These are phyloP conservation scores for Rickenella mellea DNA, from an alignment of 768 basidiomycete genomes.

Conservation along the genomic window DNA sequence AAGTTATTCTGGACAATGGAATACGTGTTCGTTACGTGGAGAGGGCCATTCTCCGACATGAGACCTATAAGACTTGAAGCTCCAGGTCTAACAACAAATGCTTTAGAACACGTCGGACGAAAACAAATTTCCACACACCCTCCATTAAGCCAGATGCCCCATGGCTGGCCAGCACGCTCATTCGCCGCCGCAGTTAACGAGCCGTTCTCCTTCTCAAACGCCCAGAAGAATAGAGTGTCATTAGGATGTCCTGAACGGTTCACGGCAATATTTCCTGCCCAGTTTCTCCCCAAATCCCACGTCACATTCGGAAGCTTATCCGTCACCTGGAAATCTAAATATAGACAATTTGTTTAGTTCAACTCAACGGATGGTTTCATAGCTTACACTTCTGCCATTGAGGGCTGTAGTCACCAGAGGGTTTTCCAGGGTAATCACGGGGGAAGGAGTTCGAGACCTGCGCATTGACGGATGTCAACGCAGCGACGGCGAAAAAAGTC, in stretches of 20 bases:
- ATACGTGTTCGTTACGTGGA: constrained; percentile 44
- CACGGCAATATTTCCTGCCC: constrained; percentile 26
- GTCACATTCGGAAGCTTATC: constrained; percentile 24
- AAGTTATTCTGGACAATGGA: constrained; percentile 39
- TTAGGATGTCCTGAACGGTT: constrained; percentile 22
- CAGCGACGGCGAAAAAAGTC: too few species aligned
- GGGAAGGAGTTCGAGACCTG: constrained; percentile 29
- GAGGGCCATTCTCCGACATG: constrained; percentile 48
- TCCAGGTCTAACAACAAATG: constrained; percentile 37
- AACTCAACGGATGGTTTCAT: background rate
- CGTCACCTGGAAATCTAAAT: constrained; percentile 25
- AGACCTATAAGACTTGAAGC: constrained; percentile 57
- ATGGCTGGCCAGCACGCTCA: constrained; percentile 18
- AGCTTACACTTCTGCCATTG: constrained; percentile 24
- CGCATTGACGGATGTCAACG: too few species aligned
- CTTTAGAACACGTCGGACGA: background rate
- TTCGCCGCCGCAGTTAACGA: constrained; percentile 22
- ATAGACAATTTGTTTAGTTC: background rate
- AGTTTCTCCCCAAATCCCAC: constrained; percentile 21
- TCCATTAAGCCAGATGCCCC: constrained; percentile 30
- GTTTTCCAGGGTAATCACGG: constrained; percentile 33
- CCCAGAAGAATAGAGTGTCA: constrained; percentile 32
- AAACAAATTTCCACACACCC: constrained; percentile 14
- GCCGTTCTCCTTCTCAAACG: constrained; percentile 25
- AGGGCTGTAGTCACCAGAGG: constrained; percentile 20